phyloP scores from a whole-genome alignment of 2,329 filamentous ascomycete species.

The Diatrype stigma region DNA sequence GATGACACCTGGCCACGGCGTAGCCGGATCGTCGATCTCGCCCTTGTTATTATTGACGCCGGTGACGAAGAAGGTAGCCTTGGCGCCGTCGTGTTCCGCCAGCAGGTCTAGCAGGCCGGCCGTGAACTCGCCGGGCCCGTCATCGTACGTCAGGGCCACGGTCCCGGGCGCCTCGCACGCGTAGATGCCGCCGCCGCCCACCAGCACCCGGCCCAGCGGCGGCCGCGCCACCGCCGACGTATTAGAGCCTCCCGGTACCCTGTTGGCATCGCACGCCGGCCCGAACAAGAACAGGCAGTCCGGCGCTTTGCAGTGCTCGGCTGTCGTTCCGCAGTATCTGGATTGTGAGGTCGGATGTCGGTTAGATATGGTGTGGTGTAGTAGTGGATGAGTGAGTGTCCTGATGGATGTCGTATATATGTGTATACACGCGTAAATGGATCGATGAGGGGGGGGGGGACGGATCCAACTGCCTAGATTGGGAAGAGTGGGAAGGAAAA shows the following conservation, averaged over 20 bases:
- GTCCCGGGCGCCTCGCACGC: constrained; percentile 50
- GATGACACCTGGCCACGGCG: constrained; percentile 43
- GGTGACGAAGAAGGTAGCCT: constrained; percentile 65
- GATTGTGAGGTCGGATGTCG: too few relatives aligned
- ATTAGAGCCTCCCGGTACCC: constrained; percentile 48
- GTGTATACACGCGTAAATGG: too few relatives aligned
- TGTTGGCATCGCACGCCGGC: constrained; percentile 58
- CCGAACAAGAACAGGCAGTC: constrained; percentile 59
- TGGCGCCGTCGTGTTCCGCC: constrained; percentile 51
- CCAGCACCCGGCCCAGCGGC: constrained; percentile 48
- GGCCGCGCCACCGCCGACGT: constrained; percentile 50
- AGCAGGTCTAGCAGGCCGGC: constrained; percentile 58
- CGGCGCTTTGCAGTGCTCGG: constrained; percentile 56
- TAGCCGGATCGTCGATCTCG: constrained; percentile 46
- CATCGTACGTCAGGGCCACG: constrained; percentile 64
- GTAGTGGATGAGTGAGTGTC: too few relatives aligned
- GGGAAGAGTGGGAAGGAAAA: background rate
- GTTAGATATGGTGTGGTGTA: too few relatives aligned
- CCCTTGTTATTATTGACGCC: constrained; percentile 55
- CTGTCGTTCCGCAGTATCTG: constrained; percentile 53
- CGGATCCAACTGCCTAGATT: background rate
- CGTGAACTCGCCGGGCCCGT: constrained; percentile 61
- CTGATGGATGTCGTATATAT: too few relatives aligned
- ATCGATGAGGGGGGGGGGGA: too few relatives aligned
- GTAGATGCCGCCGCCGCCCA: constrained; percentile 55